Evolutionary conservation across 352 stramenopile species (phyloP).

Genomic region (Pythium coloratum): DNA sequence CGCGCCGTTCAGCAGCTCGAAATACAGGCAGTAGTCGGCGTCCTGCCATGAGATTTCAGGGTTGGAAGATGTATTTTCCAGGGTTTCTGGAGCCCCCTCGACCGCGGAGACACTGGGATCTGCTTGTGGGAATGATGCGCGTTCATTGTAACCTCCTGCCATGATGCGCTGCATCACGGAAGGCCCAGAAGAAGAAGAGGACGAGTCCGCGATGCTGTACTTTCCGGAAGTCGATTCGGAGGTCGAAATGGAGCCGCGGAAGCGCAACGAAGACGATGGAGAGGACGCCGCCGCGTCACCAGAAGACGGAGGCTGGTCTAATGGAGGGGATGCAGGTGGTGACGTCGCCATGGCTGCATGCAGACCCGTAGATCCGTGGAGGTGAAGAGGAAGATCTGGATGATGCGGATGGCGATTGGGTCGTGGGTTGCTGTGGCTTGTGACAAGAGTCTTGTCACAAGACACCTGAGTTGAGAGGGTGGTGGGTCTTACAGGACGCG

Average conservation of each 20-base stretch:
- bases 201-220: not conserved
- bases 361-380: not conserved
- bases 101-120: not conserved
- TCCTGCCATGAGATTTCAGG: constrained; percentile 18
- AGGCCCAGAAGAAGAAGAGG: not conserved
- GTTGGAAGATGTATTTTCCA: not conserved
- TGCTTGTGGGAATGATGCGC: not conserved
- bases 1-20: constrained; percentile 15
- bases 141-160: not conserved
- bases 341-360: constrained; percentile 2
- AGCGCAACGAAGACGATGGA: constrained; percentile 6
- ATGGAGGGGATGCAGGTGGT: not conserved
- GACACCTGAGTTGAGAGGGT: not conserved
- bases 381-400: not conserved
- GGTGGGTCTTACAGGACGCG: not conserved
- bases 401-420: not conserved
- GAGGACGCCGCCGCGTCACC: not conserved
- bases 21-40: constrained; percentile 31
- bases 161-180: constrained; percentile 12
- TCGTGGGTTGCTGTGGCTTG: not conserved
- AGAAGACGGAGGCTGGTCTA: not conserved
- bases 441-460: not conserved
- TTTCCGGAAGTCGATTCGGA: not conserved
- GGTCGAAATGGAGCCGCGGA: constrained; percentile 1
- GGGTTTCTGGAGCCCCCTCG: not conserved